phyloP scores from a whole-genome alignment of 1,139 yeast genomes.

The Pichia sp. region DNA sequence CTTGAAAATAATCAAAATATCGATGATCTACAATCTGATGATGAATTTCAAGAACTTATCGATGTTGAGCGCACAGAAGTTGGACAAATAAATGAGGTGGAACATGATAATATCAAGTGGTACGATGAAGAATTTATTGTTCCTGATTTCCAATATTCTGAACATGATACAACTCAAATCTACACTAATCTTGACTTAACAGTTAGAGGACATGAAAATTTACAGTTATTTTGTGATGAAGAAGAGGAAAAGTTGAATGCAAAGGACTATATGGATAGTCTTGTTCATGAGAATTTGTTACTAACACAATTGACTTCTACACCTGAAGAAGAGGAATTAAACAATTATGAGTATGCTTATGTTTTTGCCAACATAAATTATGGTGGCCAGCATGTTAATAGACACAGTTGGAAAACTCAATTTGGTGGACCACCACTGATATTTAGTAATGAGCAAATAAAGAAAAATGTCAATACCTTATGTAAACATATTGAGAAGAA shows the following conservation, averaged over 20 bases:
- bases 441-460: not conserved
- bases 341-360: conserved; percentile 10
- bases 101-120: too few relatives aligned
- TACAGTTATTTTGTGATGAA: conserved; percentile 9
- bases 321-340: conserved; percentile 14
- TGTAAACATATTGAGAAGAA: not conserved
- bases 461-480: not conserved
- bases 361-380: conserved; percentile 2
- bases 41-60: conserved; percentile 1
- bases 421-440: conserved; percentile 6
- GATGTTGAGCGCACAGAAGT: too few relatives aligned
- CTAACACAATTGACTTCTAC: conserved; percentile 22
- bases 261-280: conserved; percentile 24
- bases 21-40: conserved; percentile 10
- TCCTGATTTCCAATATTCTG: conserved; percentile 5
- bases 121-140: conserved; percentile 7
- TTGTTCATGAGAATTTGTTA: conserved; percentile 25
- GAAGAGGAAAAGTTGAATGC: conserved; percentile 20
- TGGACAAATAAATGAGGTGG: too few relatives aligned
- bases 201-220: conserved; percentile 9
- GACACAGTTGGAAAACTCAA: conserved; percentile 3
- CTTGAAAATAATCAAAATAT: conserved; percentile 3
- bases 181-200: conserved; percentile 11
- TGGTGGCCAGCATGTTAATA: not conserved
- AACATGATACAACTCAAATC: not conserved